Evolutionary conservation across 2,329 filamentous ascomycete genomes (phyloP), one percentile per base, ranked within the genome.

Genomic region (Sordariomycetes sp.): DNA sequence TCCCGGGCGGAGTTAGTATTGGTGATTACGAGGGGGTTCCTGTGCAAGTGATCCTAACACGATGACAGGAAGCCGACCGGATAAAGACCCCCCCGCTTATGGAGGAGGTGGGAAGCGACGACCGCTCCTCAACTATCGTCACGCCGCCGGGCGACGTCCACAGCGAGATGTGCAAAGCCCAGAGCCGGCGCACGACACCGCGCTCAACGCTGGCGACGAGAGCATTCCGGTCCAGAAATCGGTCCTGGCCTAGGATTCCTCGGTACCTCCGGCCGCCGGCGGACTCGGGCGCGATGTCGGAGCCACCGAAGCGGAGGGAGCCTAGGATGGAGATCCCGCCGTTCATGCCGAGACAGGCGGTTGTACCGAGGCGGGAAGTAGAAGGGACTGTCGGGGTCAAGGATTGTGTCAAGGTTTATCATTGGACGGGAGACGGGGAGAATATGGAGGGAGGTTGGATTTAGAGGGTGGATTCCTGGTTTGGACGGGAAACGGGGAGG

Each of bases 171-270:
- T 56, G 54, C 28, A 36, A 24, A 8, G n/a, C 15, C 39, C 15
- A 56, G 36, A 20, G 39, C n/a, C n/a, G 17, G 15, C 42, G 42
- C 22, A n/a, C 42, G 3, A 12, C 42, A 20, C 7, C 15, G 3
- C 45, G 10, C 54, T 10, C 54, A 17, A 20, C 78, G 79, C 13
- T 75, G 87, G 35, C 75, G 88, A 59, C 55, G 51, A 15, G 57
- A 42, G 22, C 56, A 55, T 53, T 48, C 35, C 7, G 57, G 48
- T 25, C 54, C 22, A n/a, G 32, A 53, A 24, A 42, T 59, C 24
- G 54, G 53, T 50, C 45, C n/a, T 50, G 45, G 45, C 45, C 45
- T 50, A 50, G 24, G 45, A 50, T 22, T 22, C 45, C 45, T 7
- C 45, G 22, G 8, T 10, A 6, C n/a, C 39, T 45, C 39, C 39